These are phyloP conservation scores for Haplosporangium sp. DNA, from an alignment of 371 early-diverging fungal species.

Conservation along the genomic window DNA sequence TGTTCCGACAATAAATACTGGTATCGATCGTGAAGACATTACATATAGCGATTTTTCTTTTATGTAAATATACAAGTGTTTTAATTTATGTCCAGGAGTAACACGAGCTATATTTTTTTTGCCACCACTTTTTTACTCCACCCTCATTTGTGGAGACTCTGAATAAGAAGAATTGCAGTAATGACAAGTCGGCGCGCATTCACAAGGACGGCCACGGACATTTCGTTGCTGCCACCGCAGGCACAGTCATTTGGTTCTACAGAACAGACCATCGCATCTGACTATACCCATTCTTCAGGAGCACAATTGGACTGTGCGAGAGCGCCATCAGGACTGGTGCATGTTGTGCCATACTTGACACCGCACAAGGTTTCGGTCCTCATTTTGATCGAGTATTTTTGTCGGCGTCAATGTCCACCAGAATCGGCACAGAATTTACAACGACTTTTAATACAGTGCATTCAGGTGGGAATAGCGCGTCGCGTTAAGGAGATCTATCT, in stretches of 20 bases:
- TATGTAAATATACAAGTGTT: too few species aligned
- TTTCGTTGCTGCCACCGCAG: conserved; percentile 32
- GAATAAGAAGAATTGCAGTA: not conserved
- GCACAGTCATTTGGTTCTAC: conserved; percentile 5
- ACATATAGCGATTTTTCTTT: too few species aligned
- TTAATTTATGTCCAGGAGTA: too few species aligned
- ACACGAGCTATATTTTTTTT: not conserved
- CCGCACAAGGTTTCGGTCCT: conserved; percentile 47
- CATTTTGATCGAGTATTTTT: conserved; percentile 38
- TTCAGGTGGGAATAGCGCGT: conserved; percentile 23
- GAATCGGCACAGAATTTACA: conserved; percentile 8
- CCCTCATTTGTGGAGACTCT: not conserved
- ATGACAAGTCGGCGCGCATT: conserved; percentile 33
- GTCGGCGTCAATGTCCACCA: conserved; percentile 18
- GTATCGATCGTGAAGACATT: too few species aligned
- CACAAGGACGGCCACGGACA: conserved; percentile 45
- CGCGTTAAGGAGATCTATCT: too few species aligned
- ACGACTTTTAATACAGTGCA: conserved; percentile 32
- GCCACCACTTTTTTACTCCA: not conserved
- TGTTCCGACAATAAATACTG: too few species aligned
- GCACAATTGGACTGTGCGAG: not conserved
- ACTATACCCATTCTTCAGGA: not conserved
- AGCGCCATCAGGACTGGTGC: conserved; percentile 5
- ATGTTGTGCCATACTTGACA: conserved; percentile 40
- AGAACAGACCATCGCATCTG: conserved; percentile 5